phyloP scores from a whole-genome alignment of 352 stramenopile species.

The Phytophthora tubulina region DNA sequence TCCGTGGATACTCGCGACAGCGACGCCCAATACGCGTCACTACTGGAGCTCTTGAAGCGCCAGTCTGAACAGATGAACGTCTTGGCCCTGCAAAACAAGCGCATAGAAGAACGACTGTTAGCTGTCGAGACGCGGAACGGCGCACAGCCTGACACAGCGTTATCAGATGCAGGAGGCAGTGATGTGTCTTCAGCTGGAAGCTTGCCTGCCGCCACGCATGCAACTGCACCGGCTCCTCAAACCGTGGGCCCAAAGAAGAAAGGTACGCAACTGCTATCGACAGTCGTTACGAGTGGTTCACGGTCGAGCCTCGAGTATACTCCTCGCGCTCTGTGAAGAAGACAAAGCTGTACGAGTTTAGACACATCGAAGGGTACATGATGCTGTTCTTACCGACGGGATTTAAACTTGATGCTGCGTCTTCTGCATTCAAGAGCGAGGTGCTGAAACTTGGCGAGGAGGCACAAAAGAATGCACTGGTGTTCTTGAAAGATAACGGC shows the following conservation, averaged over 20 bases:
- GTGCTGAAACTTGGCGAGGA: background rate
- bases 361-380: background rate
- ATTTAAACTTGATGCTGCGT: background rate
- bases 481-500: background rate
- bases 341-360: background rate
- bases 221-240: background rate
- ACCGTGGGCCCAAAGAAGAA: background rate
- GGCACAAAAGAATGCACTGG: background rate
- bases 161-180: background rate
- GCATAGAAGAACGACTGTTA: background rate
- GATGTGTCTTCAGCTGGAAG: no score
- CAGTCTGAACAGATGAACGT: background rate
- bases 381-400: background rate
- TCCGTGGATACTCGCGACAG: no score
- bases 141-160: background rate
- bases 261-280: background rate
- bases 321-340: background rate
- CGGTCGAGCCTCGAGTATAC: no score
- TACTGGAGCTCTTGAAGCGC: background rate
- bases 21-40: no score
- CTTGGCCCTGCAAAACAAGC: background rate
- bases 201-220: no score
- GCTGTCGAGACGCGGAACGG: background rate
- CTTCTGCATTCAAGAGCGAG: background rate
- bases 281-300: background rate